A percentile compares a stretch with the other conserved stretches of the same genome.
These are phyloP conservation scores for Mycena amicta DNA, from an alignment of 768 basidiomycete genomes.

Conservation along the genomic window DNA sequence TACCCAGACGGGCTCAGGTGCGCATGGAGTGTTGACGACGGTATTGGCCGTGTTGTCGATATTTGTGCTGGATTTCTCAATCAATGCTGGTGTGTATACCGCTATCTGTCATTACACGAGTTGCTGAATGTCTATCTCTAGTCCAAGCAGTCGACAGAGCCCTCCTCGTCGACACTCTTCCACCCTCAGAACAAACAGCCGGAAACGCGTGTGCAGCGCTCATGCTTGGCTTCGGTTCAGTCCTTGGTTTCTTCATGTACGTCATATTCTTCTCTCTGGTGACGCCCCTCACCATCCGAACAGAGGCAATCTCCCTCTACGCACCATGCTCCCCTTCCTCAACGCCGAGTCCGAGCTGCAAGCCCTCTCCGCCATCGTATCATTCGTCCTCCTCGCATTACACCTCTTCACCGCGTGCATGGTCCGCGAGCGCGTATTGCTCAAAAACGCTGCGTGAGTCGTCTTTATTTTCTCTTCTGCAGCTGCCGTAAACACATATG, in stretches of 20 bases:
- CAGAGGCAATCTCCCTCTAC: constrained; percentile 85
- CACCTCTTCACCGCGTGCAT: constrained; percentile 64
- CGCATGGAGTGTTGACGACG: constrained; percentile 70
- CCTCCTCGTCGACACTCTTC: constrained; percentile 83
- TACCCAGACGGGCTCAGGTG: constrained; percentile 30
- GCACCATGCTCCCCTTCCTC: constrained; percentile 67
- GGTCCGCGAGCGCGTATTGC: constrained; percentile 75
- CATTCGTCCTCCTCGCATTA: constrained; percentile 63
- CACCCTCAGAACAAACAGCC: constrained; percentile 71
- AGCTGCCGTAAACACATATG: constrained; percentile 5
- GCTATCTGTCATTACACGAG: not conserved
- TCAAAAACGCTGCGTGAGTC: constrained; percentile 31
- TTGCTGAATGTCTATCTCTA: constrained; percentile 28
- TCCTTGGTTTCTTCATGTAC: constrained; percentile 87
- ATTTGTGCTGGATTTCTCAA: constrained; percentile 60
- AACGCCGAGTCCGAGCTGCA: constrained; percentile 75
- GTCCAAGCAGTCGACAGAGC: constrained; percentile 93
- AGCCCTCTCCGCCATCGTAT: constrained; percentile 77
- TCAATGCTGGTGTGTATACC: constrained; percentile 45
- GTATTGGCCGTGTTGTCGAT: constrained; percentile 66
- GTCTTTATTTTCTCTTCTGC: not conserved
- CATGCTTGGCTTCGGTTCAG: constrained; percentile 88
- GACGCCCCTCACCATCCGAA: not conserved
- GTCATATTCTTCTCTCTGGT: constrained; percentile 30
- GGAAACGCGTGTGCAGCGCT: constrained; percentile 95